Conservation (phyloP, 768 basidiomycete species). For the Agaricus sinodeliciosus region DNA sequence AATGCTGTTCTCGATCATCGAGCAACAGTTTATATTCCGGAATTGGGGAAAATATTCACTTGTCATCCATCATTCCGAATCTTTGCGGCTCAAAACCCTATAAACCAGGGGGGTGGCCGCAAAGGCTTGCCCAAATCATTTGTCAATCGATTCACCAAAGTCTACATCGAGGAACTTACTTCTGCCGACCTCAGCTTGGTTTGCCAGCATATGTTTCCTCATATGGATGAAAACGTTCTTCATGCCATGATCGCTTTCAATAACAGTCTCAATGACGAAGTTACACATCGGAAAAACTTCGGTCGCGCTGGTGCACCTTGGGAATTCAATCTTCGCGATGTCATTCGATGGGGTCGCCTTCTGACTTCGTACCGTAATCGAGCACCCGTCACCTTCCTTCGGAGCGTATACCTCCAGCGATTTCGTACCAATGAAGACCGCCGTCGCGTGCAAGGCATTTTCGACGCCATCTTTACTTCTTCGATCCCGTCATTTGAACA, state of each 20-base stretch:
- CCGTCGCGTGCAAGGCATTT: slow-evolving; percentile 39
- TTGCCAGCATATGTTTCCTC: slow-evolving; percentile 68
- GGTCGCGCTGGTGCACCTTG: slow-evolving; percentile 83
- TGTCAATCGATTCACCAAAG: slow-evolving; percentile 97
- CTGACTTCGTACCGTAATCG: slow-evolving; percentile 31
- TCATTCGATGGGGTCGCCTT: slow-evolving; percentile 81
- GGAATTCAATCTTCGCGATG: slow-evolving; percentile 97
- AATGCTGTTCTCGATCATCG: slow-evolving; percentile 96
- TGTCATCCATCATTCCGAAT: slow-evolving; percentile 93
- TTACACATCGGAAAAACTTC: slow-evolving; percentile 57
- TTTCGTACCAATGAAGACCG: slow-evolving; percentile 77
- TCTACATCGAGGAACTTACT: slow-evolving; percentile 83
- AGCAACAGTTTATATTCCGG: slow-evolving; percentile 91
- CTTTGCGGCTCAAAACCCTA: slow-evolving; percentile 96
- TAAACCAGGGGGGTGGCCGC: slow-evolving; percentile 92
- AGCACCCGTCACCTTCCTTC: slow-evolving; percentile 54
- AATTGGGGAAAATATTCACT: slow-evolving; percentile 82
- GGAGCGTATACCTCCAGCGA: slow-evolving; percentile 75
- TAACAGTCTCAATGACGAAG: slow-evolving; percentile 57
- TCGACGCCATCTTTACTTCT: slow-evolving; percentile 43
- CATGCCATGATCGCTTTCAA: slow-evolving; percentile 82
- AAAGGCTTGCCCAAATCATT: slow-evolving; percentile 98
- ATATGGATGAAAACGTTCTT: slow-evolving; percentile 45
- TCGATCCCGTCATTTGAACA: slow-evolving; percentile 17
- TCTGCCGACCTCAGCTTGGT: slow-evolving; percentile 72